phyloP scores from a whole-genome alignment of 2,329 filamentous ascomycete species.

The Penicillium brevicompactum region DNA sequence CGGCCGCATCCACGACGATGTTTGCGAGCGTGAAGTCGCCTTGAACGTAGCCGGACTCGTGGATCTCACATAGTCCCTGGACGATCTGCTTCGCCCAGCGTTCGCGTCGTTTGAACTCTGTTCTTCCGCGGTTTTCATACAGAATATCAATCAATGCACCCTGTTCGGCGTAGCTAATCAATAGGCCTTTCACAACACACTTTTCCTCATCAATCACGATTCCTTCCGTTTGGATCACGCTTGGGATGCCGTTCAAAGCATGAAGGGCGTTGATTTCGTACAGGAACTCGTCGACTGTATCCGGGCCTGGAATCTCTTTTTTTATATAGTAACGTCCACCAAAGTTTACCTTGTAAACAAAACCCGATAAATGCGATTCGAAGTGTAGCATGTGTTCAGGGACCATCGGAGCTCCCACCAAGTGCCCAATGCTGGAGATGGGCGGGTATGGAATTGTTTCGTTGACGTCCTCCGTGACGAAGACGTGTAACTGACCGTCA shows the following conservation, averaged over 20 bases:
- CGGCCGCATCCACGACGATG: conserved; percentile 83
- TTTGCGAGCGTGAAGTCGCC: conserved; percentile 97
- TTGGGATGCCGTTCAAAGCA: conserved; percentile 68
- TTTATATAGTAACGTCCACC: conserved; percentile 76
- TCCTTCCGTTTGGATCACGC: conserved; percentile 84
- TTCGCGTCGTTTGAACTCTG: conserved; percentile 73
- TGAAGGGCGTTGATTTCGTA: conserved; percentile 97
- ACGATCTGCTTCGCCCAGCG: conserved; percentile 92
- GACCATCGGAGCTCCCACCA: conserved; percentile 55
- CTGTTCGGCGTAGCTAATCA: conserved; percentile 84
- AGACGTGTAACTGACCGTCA: conserved; percentile 85
- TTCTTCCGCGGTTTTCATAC: conserved; percentile 69
- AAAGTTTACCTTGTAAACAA: conserved; percentile 89
- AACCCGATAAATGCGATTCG: conserved; percentile 91
- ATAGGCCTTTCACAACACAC: conserved; percentile 77
- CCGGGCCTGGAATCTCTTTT: conserved; percentile 95
- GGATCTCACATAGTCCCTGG: conserved; percentile 84
- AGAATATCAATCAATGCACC: conserved; percentile 89
- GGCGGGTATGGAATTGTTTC: conserved; percentile 89
- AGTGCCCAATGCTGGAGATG: conserved; percentile 71
- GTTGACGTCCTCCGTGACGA: conserved; percentile 96
- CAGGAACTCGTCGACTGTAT: conserved; percentile 92
- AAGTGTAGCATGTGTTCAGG: conserved; percentile 77
- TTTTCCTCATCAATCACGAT: conserved; percentile 79
- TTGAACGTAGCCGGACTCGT: conserved; percentile 94